Conservation (phyloP, 331 rosid genomes). For the Arachis monticola region DNA sequence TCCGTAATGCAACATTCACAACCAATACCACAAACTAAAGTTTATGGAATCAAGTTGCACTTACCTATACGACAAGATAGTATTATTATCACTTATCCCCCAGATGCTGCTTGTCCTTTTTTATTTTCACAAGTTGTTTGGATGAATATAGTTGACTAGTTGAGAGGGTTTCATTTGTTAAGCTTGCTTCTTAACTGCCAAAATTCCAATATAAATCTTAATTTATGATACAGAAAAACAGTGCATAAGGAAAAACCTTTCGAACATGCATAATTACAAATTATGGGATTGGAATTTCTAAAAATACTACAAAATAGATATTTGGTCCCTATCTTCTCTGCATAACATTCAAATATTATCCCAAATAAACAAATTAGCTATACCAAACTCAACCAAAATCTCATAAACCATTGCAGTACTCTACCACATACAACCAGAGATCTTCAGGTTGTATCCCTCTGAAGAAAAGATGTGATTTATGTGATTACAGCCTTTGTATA, state of each 20-base stretch:
- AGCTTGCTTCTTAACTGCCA: no score
- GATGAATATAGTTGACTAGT: no score
- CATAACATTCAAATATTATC: background rate
- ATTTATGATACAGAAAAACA: no score
- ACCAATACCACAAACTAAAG: constrained; percentile 7
- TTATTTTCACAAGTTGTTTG: no score
- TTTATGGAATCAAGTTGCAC: background rate
- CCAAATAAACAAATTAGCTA: constrained; percentile 15
- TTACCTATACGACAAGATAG: background rate
- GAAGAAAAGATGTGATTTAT: background rate
- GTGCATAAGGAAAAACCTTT: no score
- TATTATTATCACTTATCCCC: background rate
- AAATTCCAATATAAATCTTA: no score
- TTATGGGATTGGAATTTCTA: background rate
- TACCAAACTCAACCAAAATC: constrained; percentile 9
- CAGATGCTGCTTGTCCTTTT: no score
- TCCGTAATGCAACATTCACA: constrained; percentile 9
- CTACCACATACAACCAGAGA: constrained; percentile 18
- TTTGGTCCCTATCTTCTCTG: background rate
- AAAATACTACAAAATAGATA: constrained; percentile 21
- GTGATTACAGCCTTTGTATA: constrained; percentile 23
- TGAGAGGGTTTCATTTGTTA: no score
- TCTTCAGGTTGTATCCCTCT: constrained; percentile 15
- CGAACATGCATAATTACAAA: background rate
- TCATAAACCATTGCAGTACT: constrained; percentile 9